Evolutionary conservation across 2,329 filamentous ascomycete species (phyloP), one percentile per base, ranked within the genome.

Genomic region (Ploettnerulaceae sp.): DNA sequence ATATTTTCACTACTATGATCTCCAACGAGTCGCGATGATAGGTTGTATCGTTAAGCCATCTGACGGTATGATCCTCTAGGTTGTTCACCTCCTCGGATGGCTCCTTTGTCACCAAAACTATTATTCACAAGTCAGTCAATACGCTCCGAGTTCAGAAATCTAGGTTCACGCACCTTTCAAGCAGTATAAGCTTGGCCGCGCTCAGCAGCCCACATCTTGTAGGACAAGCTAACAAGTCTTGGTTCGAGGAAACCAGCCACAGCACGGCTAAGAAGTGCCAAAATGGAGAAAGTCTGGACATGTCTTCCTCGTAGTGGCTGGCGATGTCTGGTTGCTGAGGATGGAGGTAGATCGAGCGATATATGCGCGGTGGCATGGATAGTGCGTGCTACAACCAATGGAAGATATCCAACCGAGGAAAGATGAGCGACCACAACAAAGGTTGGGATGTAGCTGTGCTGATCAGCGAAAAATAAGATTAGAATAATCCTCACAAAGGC

Each of bases 1-100:
- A 71, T 3, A 72, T 68, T 39, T 71, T 75, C 56, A 75, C 73
- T 5, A 75, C 68, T 4, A 79, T 66, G 18, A 79, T 75, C 49
- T 76, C 72, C 47, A 79, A 68, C 8, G 72, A 44, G 34, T 59
- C 58, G 36, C 49, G 53, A 36, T 62, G 61, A 24, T 60, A 48
- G 12, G 56, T 45, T 14, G 55, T 59, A 25, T 62, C 60, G 21
- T 52, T 55, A 7, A 62, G 55, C 60, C 60, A 62, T 52, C 53
- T 53, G 4, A 55, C 49, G 7, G 59, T 22, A 17, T 62, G 57
- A 12, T 28, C 59, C 59, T 11, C 58, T 61, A 5, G 62, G 61
- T 48, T 62, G 60, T 32, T 61, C 55, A 7, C 58, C 56, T 34
- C 58, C 54, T 32, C 58, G 47, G 17, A 65, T 26, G 21, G 59